Evolutionary conservation across 2,329 filamentous ascomycete genomes (phyloP).

Genomic region (Talaromyces sp.): DNA sequence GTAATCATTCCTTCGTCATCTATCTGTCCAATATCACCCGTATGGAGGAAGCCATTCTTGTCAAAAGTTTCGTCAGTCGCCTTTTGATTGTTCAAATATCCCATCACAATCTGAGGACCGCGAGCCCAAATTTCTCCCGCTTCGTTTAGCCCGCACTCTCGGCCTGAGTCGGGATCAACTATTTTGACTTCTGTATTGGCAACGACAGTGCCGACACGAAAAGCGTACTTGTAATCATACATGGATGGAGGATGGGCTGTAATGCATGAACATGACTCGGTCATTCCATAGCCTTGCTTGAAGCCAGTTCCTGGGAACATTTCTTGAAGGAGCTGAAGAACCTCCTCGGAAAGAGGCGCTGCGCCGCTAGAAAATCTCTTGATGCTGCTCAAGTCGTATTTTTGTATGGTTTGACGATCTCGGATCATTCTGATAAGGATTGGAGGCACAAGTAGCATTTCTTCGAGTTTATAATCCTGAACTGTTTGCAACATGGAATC

Average conservation of each 20-base stretch:
- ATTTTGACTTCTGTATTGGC: constrained; percentile 57
- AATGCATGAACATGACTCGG: constrained; percentile 58
- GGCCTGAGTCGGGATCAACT: constrained; percentile 45
- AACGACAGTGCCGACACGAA: constrained; percentile 40
- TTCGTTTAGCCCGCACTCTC: constrained; percentile 47
- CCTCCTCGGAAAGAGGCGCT: constrained; percentile 52
- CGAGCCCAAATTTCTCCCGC: constrained; percentile 61
- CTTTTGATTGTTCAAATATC: constrained; percentile 69
- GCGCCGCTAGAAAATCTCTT: constrained; percentile 55
- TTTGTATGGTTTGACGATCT: constrained; percentile 26
- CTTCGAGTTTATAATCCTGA: constrained; percentile 47
- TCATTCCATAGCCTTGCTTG: constrained; percentile 65
- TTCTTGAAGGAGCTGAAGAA: constrained; percentile 50
- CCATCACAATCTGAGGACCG: constrained; percentile 62
- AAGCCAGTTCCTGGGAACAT: constrained; percentile 57
- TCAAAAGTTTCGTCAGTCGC: constrained; percentile 67
- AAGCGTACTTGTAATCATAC: constrained; percentile 49
- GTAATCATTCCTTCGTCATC: constrained; percentile 51
- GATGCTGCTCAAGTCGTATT: constrained; percentile 54
- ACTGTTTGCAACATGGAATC: constrained; percentile 50
- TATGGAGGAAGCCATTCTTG: constrained; percentile 50
- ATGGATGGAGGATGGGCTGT: constrained; percentile 54
- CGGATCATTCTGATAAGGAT: constrained; percentile 57
- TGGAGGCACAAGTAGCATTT: constrained; percentile 55
- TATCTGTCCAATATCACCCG: constrained; percentile 60